Base-by-base conservation (phyloP, 1,284 basidiomycete genomes). In the Cerioporus squamosus region DNA sequence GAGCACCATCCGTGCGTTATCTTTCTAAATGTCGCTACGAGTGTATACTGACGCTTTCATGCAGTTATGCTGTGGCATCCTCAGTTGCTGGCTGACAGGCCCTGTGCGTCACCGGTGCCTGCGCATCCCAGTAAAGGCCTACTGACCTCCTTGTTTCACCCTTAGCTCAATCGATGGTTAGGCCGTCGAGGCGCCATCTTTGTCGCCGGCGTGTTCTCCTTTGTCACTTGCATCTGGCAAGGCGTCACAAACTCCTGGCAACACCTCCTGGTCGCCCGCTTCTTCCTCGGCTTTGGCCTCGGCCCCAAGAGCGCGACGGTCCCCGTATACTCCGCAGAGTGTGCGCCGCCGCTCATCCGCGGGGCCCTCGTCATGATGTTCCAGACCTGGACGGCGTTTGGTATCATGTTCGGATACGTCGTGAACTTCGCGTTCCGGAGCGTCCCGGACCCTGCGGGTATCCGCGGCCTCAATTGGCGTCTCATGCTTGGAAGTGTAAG, bases 281-380 rank as follows among this genome's bases (percentile, higher is more conserved):
- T 91, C 61, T 73, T 89, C 65, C 81, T 92, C 15, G 87, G 88
- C 23, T 71, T 90, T 23, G 89, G 88, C 40, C 88, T 91, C 60
- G 88, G 87, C 2, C 86, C 87, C 20, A 91, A 90, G 68, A 82
- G 79, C 10, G 75, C 84, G 2, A 86, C 85, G 1, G 83, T 85
- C 20, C 85, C 85, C 3, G 81, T 88, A 5, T 89, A 85, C 64
- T 81, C 85, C 1, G 89, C 87, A 1, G 88, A 91, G 74, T 58
- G 20, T 22, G 78, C 86, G 0, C 91, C 91, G 0, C 81, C 90
- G 0, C 70, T 79, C 17, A 91, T 93, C 53, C 86, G 91, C 64
- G 91, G 91, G 44, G 90, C 85, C 0, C 80, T 93, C 7, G 89
- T 90, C 45, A 91, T 91, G 90, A 86, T 87, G 79, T 90, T 87